These are phyloP conservation scores for Yamadazyma songkhlaensis DNA, from an alignment of 1,139 yeast species.

Conservation along the genomic window DNA sequence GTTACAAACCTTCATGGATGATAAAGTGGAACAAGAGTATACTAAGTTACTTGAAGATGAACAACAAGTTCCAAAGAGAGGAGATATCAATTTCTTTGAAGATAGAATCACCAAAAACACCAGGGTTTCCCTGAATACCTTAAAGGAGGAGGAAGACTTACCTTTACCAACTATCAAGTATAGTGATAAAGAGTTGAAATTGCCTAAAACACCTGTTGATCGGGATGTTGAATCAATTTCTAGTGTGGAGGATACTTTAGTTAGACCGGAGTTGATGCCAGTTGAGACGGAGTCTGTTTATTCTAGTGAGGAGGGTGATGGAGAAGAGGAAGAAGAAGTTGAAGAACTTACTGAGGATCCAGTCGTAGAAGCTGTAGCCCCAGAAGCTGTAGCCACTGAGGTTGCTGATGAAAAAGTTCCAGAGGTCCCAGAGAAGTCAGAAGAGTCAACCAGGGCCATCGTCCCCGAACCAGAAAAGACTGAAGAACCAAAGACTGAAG, in stretches of 20 bases:
- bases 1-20: neutral
- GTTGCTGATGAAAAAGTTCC: too few species aligned
- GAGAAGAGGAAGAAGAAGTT: too few species aligned
- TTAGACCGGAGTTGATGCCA: neutral
- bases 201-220: neutral
- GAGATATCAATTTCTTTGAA: conserved; percentile 26
- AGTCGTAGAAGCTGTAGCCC: too few species aligned
- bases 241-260: neutral
- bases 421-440: too few species aligned
- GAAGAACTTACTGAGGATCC: too few species aligned
- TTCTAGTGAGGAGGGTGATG: too few species aligned
- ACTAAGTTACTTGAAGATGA: conserved; percentile 13
- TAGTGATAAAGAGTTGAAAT: neutral
- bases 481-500: neutral
- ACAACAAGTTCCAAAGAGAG: conserved; percentile 36
- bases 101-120: conserved; percentile 19
- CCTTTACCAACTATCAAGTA: conserved; percentile 3
- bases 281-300: neutral
- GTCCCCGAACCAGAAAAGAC: neutral
- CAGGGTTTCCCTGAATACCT: neutral
- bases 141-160: neutral
- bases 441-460: neutral
- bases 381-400: too few species aligned
- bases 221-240: neutral
- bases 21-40: neutral